Evolutionary conservation across 768 basidiomycete species (phyloP).

Genomic region (Xerocomellus intermedius): DNA sequence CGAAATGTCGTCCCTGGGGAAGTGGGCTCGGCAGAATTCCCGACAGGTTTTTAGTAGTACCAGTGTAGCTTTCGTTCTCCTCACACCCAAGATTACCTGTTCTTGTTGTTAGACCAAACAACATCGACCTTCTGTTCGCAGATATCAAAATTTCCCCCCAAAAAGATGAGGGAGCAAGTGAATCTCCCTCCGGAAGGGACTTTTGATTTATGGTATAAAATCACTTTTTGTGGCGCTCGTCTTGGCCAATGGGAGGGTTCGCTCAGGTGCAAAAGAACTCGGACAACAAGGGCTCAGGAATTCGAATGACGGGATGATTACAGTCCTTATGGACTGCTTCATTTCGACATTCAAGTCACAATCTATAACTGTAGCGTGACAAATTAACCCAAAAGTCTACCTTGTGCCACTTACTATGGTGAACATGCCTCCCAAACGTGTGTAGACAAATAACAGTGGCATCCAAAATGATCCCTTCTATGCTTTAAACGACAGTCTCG

Average conservation of each 20-base stretch:
- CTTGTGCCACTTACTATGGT: neutral
- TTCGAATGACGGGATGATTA: neutral
- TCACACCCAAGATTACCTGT: too few relatives aligned
- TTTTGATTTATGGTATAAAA: neutral
- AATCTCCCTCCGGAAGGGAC: neutral
- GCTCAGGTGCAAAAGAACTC: neutral
- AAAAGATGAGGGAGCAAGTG: neutral
- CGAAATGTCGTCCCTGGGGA: too few relatives aligned
- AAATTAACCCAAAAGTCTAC: neutral
- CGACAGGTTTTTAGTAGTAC: too few relatives aligned
- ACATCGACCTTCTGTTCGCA: too few relatives aligned
- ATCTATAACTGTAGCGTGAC: neutral
- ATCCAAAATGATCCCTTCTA: neutral
- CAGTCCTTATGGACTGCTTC: neutral
- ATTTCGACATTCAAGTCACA: neutral
- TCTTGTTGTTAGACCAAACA: too few relatives aligned
- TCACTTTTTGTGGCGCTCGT: neutral
- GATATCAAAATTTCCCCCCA: too few relatives aligned
- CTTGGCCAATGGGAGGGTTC: too few relatives aligned
- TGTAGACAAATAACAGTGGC: neutral
- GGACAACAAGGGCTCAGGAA: neutral
- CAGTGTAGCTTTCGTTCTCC: too few relatives aligned
- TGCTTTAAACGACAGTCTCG: slow-evolving; percentile 39
- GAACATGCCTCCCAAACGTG: neutral
- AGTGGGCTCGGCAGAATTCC: too few relatives aligned